Conservation (phyloP, 176 grass and related monocot species). For the bread wheat (Triticum aestivum) region DNA sequence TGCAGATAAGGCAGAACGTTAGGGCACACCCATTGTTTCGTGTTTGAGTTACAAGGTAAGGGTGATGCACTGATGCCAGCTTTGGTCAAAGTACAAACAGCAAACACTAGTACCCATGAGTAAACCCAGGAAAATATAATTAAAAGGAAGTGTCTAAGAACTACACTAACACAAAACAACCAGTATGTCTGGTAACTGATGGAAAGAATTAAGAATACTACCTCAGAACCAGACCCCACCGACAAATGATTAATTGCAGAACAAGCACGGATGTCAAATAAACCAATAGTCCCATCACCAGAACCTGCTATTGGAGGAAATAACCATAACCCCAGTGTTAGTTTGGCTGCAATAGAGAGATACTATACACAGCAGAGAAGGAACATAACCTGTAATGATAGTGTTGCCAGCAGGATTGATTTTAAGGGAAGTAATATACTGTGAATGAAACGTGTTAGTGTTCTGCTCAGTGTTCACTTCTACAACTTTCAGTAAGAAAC, state of each 20-base stretch:
- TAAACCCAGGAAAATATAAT: conserved; percentile 2
- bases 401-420: conserved; percentile 75
- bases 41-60: conserved; percentile 15
- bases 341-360: neutral
- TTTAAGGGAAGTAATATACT: conserved; percentile 96
- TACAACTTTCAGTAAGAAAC: conserved; percentile 26
- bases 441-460: conserved; percentile 42
- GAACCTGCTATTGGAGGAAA: conserved; percentile 60
- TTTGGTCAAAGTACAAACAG: conserved; percentile 4
- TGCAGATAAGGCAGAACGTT: conserved; percentile 11
- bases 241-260: conserved; percentile 91
- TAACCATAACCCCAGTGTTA: conserved; percentile 7
- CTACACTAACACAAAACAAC: neutral
- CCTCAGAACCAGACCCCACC: conserved; percentile 78
- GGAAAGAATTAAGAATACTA: conserved; percentile 37
- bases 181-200: neutral
- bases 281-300: conserved; percentile 89
- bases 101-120: neutral
- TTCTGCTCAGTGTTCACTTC: conserved; percentile 15
- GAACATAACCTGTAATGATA: conserved; percentile 70
- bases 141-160: conserved; percentile 18
- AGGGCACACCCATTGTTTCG: neutral
- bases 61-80: neutral
- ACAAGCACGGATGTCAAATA: conserved; percentile 92
- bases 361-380: conserved; percentile 4